phyloP scores from a whole-genome alignment of 1,284 basidiomycete genomes.

The Pterulicium gracile region DNA sequence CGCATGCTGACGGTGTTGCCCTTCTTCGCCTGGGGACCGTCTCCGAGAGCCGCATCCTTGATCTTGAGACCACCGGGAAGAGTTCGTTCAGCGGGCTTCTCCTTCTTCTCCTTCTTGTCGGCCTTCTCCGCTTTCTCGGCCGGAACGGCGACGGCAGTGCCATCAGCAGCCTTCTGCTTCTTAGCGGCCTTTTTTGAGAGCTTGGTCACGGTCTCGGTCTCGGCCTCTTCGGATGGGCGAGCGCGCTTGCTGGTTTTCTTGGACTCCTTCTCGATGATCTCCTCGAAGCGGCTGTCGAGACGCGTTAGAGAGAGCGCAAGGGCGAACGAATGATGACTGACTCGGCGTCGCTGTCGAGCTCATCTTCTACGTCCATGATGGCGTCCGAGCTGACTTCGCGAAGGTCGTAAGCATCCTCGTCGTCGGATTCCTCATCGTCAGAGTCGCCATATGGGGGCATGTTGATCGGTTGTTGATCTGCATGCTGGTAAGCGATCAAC shows the following conservation, averaged over 20 bases:
- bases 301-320: neutral
- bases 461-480: conserved; percentile 40
- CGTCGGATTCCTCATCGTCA: conserved; percentile 38
- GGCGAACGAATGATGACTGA: conserved; percentile 28
- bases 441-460: conserved; percentile 36
- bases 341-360: conserved; percentile 51
- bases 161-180: conserved; percentile 60
- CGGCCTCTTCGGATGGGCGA: conserved; percentile 27
- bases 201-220: conserved; percentile 32
- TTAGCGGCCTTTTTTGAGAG: conserved; percentile 64
- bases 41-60: conserved; percentile 70
- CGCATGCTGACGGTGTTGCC: conserved; percentile 82
- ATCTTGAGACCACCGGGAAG: conserved; percentile 72
- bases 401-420: conserved; percentile 51
- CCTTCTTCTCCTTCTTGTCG: conserved; percentile 25
- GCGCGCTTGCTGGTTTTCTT: conserved; percentile 47
- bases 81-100: conserved; percentile 29
- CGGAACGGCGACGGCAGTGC: conserved; percentile 35
- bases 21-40: conserved; percentile 76
- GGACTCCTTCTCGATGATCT: conserved; percentile 29
- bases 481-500: conserved; percentile 6
- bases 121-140: conserved; percentile 23
- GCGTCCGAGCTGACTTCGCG: conserved; percentile 71
- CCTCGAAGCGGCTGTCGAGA: conserved; percentile 49
- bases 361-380: conserved; percentile 50